phyloP scores from a whole-genome alignment of 179 eudicot species.

The Actinidia arguta region DNA sequence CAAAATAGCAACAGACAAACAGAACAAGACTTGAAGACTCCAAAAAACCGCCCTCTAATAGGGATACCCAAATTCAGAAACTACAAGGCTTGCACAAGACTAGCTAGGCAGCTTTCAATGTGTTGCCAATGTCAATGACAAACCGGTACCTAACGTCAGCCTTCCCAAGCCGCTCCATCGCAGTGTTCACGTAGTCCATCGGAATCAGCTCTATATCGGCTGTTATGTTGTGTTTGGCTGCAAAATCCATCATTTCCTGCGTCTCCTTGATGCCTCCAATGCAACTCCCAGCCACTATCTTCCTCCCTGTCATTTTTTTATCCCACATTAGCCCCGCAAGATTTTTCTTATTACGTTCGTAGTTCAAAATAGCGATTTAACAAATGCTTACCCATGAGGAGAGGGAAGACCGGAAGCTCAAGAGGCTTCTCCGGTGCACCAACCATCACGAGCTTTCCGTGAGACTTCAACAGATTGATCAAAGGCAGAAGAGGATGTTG shows the following conservation, averaged over 20 bases:
- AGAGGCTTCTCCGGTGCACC: conserved; percentile 8
- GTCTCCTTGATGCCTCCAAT: conserved; percentile 33
- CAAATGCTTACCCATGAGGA: conserved; percentile 14
- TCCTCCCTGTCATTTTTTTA: conserved; percentile 24
- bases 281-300: conserved; percentile 29
- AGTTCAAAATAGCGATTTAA: too few relatives aligned
- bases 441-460: conserved; percentile 13
- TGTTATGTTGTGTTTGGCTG: conserved; percentile 25
- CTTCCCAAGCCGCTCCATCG: conserved; percentile 32
- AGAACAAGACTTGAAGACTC: too few relatives aligned
- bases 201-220: conserved; percentile 31
- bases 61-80: too few relatives aligned
- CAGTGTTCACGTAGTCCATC: conserved; percentile 31
- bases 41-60: too few relatives aligned
- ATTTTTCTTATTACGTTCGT: too few relatives aligned
- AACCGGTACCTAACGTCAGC: conserved; percentile 31
- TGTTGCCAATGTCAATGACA: conserved; percentile 33
- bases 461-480: conserved; percentile 14
- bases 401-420: background rate
- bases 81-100: too few relatives aligned
- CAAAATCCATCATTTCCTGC: conserved; percentile 35
- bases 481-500: background rate
- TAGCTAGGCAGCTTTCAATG: conserved; percentile 20
- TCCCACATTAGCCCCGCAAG: too few relatives aligned
- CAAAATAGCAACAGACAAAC: too few relatives aligned